phyloP scores from a whole-genome alignment of 768 basidiomycete species.

The Suillus occidentalis region DNA sequence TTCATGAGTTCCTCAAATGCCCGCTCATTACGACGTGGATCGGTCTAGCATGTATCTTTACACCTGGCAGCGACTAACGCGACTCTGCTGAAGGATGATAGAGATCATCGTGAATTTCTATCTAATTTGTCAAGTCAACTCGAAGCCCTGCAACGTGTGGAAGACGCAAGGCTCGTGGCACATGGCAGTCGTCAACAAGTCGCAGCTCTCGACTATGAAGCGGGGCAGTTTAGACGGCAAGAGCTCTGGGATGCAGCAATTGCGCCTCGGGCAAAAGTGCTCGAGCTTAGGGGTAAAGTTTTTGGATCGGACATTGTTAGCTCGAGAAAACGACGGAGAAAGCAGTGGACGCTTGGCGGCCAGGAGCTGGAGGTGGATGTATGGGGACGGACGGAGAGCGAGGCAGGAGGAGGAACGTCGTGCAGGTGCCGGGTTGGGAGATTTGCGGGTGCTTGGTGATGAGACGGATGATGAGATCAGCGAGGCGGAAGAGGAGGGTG shows the following conservation, averaged over 20 bases:
- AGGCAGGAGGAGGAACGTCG: slow-evolving; percentile 70
- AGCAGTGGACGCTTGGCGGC: slow-evolving; percentile 74
- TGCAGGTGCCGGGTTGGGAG: slow-evolving; percentile 23
- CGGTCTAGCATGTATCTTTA: slow-evolving; percentile 46
- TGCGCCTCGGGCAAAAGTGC: slow-evolving; percentile 59
- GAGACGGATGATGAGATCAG: slow-evolving; percentile 26
- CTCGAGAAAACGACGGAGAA: slow-evolving; percentile 53
- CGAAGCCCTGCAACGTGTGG: slow-evolving; percentile 51
- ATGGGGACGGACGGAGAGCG: slow-evolving; percentile 71
- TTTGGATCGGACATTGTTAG: slow-evolving; percentile 61
- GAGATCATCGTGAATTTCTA: slow-evolving; percentile 49
- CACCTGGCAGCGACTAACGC: slow-evolving; percentile 56
- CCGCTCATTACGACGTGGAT: slow-evolving; percentile 9
- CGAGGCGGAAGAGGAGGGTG: slow-evolving; percentile 32
- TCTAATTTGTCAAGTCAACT: slow-evolving; percentile 45
- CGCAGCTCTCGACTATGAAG: slow-evolving; percentile 63
- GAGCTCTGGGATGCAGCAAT: slow-evolving; percentile 68
- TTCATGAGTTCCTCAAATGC: neutral
- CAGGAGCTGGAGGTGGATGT: slow-evolving; percentile 60
- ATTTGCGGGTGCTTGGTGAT: slow-evolving; percentile 24
- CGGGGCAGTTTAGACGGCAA: slow-evolving; percentile 62
- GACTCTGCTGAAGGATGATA: slow-evolving; percentile 58
- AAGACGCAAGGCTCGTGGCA: slow-evolving; percentile 47
- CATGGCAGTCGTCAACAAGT: slow-evolving; percentile 56
- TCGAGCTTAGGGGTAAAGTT: slow-evolving; percentile 64